Evolutionary conservation across 768 basidiomycete genomes (phyloP), one percentile per base, ranked within the genome.

Genomic region (Cubamyces lactineus): DNA sequence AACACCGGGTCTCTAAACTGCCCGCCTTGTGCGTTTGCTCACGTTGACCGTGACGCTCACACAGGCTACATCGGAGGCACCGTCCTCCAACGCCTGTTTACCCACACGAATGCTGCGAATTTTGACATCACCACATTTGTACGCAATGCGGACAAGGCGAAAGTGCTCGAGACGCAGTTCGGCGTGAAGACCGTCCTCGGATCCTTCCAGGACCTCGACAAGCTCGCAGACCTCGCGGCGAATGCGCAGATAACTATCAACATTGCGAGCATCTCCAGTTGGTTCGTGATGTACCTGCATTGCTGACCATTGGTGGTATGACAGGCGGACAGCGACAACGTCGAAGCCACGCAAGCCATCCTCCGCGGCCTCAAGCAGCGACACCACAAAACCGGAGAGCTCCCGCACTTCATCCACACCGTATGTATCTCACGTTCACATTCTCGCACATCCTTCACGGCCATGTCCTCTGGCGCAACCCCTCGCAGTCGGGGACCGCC

Each of bases 1-100:
- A 11, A 24, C 24, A 6, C 23, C 21, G 5, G 1, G 45, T n/a
- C 3, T 23, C n/a, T 17, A 7, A 3, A 11, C n/a, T 12, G 9
- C 24, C 11, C 21, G 2, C 8, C 23, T 46, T 21, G 12, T 3
- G 15, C 26, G 28, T 28, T 28, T 28, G 28, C 28, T 28, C 28
- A 28, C 7, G 28, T 28, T 7, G 28, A 28, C 28, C 7, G 4
- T 28, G 28, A 28, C 28, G 28, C 28, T 28, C 28, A 3, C 28
- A 7, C 40, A 82, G 84, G 84, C 9, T 86, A 85, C 69, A 82
- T 85, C 52, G 84, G 84, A 0, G 86, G 84, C 23, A 77, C 80
- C 1, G 81, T 84, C 30, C 75, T 86, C 2, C 62, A 75, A 2
- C 78, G 76, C 40, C 74, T 86, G 16, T 73, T 86, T 54, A 66